These are phyloP conservation scores for Plasmodium relictum DNA, from an alignment of 169 alveolate species.

Conservation along the genomic window DNA sequence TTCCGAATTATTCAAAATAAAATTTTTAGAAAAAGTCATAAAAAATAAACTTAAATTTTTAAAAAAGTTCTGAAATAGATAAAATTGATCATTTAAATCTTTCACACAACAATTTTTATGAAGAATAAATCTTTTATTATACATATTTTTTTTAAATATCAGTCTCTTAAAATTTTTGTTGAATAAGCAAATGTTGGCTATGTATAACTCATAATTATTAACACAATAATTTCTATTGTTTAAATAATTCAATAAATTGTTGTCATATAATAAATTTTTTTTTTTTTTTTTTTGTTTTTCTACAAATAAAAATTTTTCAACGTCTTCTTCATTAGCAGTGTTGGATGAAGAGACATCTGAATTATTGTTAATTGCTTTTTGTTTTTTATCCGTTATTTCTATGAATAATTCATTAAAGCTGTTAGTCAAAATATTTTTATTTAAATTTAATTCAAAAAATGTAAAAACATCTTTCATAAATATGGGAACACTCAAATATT, in stretches of 20 bases:
- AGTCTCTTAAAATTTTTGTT: conserved; percentile 7
- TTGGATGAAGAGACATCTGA: not conserved
- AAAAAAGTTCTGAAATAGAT: conserved; percentile 52
- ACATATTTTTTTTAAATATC: conserved; percentile 9
- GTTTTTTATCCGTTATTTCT: conserved; percentile 2
- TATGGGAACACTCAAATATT: conserved; percentile 65
- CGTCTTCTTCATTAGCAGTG: not conserved
- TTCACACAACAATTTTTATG: conserved; percentile 1
- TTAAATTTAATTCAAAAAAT: conserved; percentile 62
- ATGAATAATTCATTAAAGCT: conserved; percentile 46
- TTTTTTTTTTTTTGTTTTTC: conserved; percentile 47
- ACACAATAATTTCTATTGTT: conserved; percentile 31
- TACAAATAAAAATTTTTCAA: conserved; percentile 23
- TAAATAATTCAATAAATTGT: conserved; percentile 47
- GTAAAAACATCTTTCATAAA: conserved; percentile 76
- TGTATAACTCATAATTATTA: conserved; percentile 49
- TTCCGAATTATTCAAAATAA: conserved; percentile 29
- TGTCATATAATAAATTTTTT: conserved; percentile 62
- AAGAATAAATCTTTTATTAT: not conserved
- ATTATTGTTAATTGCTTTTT: not conserved
- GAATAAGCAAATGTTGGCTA: conserved; percentile 45
- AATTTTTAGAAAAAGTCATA: conserved; percentile 54
- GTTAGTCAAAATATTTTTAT: conserved; percentile 44
- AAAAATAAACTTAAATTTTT: conserved; percentile 45
- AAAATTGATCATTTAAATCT: conserved; percentile 23